Base-by-base conservation (phyloP, 2,329 filamentous ascomycete species). In the Paracoccidioides lutzii region DNA sequence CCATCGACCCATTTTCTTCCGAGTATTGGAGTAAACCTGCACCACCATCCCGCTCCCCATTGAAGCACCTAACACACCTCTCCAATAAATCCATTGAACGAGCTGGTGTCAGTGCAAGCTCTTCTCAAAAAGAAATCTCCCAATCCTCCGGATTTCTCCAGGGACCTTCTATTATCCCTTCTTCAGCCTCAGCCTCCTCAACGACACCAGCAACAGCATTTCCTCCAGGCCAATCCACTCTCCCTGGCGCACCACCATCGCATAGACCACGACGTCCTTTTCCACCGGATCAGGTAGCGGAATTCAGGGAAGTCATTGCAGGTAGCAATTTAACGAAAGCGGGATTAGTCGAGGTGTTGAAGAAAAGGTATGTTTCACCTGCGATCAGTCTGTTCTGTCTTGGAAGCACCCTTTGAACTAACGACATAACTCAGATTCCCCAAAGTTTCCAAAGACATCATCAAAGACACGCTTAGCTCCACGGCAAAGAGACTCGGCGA, bases 1-100 rank as follows among this genome's bases (percentile, higher is more conserved):
- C 83, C 6, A 91, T 98, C 60, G 84, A 98, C 65, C 93, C 93
- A 0, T 94, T 91, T 66, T 90, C 88, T 0, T 82, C 81, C 0
- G 70, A 75, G 0, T 97, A 97, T 69, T 97, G 93, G 93, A 68
- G 69, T 35, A 68, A 67, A 42, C 67, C 68, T 4, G 63, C 64
- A 8, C 55, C 58, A 14, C 52, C 61, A 40, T 63, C 65, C 52
- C 61, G 65, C 49, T 58, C 60, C 28, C 58, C 59, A 33, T 51
- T 45, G 54, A 62, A 56, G 45, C 57, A 49, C 54, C 58, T 54
- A 49, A 46, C 42, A 40, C 52, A 57, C 53, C 46, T 38, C 32
- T 43, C 55, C 33, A 28, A 53, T 61, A 8, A 66, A 65, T 62
- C 64, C 22, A 5, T 33, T n/a, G 41, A 49, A 6, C 43, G 43